phyloP scores from a whole-genome alignment of 441 rosid species.

The Jatropha multifida region DNA sequence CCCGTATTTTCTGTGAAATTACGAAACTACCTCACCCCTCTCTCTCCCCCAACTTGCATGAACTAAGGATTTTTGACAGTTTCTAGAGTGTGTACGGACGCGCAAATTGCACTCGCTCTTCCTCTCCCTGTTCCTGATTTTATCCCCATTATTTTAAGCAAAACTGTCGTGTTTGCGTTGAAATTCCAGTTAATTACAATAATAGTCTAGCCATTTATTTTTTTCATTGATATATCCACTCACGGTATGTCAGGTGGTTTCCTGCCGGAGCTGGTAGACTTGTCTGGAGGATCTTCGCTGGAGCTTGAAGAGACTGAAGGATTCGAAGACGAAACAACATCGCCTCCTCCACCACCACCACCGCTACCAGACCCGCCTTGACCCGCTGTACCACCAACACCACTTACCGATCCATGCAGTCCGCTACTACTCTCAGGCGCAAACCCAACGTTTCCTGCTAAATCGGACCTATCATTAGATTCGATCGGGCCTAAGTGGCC shows the following conservation, averaged over 20 bases:
- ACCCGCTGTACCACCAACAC: constrained; percentile 8
- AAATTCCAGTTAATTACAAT: constrained; percentile 24
- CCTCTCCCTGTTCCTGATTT: constrained; percentile 10
- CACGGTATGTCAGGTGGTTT: constrained; percentile 86
- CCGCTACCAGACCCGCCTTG: constrained; percentile 18
- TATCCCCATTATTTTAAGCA: background rate
- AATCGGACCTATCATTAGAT: constrained; percentile 21
- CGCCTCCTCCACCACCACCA: constrained; percentile 13
- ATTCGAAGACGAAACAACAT: constrained; percentile 51
- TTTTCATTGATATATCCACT: constrained; percentile 32
- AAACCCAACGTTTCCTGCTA: constrained; percentile 25
- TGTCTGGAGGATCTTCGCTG: constrained; percentile 73
- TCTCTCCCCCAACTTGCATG: constrained; percentile 30
- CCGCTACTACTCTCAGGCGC: constrained; percentile 17
- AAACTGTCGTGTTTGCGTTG: constrained; percentile 23
- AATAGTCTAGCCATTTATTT: constrained; percentile 12
- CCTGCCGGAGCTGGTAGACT: constrained; percentile 65
- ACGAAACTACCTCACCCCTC: constrained; percentile 33
- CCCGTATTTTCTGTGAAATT: constrained; percentile 38
- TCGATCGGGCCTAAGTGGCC: constrained; percentile 24
- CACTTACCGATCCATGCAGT: constrained; percentile 18
- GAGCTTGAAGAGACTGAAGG: constrained; percentile 74
- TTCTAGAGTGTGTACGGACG: constrained; percentile 38
- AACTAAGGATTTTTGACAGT: constrained; percentile 18
- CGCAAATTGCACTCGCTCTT: constrained; percentile 33